A percentile compares a stretch with the other conserved stretches of the same genome.
phyloP scores from a whole-genome alignment of 768 basidiomycete species.

The Cytidiella melzeri region DNA sequence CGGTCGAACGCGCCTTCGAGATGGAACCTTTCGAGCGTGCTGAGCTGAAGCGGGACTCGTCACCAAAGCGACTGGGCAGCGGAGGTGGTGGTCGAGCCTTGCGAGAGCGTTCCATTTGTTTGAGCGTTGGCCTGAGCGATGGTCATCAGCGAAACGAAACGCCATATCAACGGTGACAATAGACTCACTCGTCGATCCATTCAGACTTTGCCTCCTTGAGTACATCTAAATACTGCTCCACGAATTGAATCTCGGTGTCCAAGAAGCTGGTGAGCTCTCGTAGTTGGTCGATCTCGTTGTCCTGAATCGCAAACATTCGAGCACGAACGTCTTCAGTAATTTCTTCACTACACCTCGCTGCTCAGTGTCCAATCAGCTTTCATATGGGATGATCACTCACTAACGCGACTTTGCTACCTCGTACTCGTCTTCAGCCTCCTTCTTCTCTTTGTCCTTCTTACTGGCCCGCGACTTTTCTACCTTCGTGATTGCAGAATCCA shows the following conservation, averaged over 20 bases:
- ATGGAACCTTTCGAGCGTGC: slow-evolving; percentile 30
- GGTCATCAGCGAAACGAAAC: slow-evolving; percentile 2
- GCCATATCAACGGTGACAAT: neutral
- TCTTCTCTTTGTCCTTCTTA: slow-evolving; percentile 80
- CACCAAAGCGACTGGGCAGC: neutral
- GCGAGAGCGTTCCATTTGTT: slow-evolving; percentile 23
- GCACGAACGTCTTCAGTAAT: slow-evolving; percentile 78
- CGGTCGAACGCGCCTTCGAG: slow-evolving; percentile 10
- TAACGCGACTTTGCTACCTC: slow-evolving; percentile 67
- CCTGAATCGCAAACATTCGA: slow-evolving; percentile 74
- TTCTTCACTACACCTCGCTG: slow-evolving; percentile 57
- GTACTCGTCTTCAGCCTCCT: slow-evolving; percentile 79
- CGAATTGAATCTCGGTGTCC: slow-evolving; percentile 69
- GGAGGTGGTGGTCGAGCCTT: slow-evolving; percentile 6
- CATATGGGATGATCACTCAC: slow-evolving; percentile 36
- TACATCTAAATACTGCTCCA: slow-evolving; percentile 66
- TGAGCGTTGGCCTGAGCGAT: slow-evolving; percentile 23
- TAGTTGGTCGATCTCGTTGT: slow-evolving; percentile 68
- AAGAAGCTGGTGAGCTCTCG: slow-evolving; percentile 67
- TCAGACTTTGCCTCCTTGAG: slow-evolving; percentile 59
- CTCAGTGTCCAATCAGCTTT: neutral
- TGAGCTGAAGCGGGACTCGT: slow-evolving; percentile 26
- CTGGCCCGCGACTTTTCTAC: slow-evolving; percentile 56
- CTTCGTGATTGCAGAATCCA: slow-evolving; percentile 70
- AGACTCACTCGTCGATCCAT: slow-evolving; percentile 62